phyloP scores from a whole-genome alignment of 495 filamentous ascomycete species.

The Beverwykella pulmonaria region DNA sequence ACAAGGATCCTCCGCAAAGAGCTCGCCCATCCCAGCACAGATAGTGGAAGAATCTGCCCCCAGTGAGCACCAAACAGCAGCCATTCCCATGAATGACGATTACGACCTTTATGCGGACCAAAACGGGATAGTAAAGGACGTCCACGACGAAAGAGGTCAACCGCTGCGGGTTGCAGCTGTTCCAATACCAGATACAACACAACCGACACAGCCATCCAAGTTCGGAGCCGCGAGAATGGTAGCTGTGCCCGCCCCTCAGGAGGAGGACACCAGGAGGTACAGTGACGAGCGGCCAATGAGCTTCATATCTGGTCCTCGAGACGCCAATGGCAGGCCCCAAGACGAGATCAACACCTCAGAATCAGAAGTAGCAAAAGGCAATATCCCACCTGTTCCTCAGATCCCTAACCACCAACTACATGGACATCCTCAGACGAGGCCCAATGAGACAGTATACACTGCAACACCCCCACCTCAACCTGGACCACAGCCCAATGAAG shows the following conservation, averaged over 20 bases:
- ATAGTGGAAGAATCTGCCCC: conserved; percentile 1
- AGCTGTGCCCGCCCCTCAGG: background rate
- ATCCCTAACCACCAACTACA: conserved; percentile 12
- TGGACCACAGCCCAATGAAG: background rate
- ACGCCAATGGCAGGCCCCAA: conserved; percentile 34
- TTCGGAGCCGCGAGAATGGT: background rate
- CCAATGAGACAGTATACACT: conserved; percentile 1
- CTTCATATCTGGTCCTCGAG: conserved; percentile 32
- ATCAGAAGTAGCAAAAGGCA: background rate
- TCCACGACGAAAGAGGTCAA: conserved; percentile 30
- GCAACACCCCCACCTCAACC: background rate
- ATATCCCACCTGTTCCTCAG: conserved; percentile 19
- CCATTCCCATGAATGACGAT: conserved; percentile 7
- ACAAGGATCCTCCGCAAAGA: conserved; percentile 9
- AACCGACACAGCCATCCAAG: background rate
- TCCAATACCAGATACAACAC: background rate
- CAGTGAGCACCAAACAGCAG: background rate
- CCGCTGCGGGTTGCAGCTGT: conserved; percentile 20
- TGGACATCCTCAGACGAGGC: conserved; percentile 1
- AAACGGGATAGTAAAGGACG: conserved; percentile 36
- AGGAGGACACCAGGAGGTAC: conserved; percentile 13
- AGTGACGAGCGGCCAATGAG: conserved; percentile 38
- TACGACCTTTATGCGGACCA: conserved; percentile 39
- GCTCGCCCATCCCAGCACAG: conserved; percentile 1
- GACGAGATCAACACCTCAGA: conserved; percentile 32